Base-by-base conservation (phyloP, 106 monocot genomes). In the Dendrobium catenatum region DNA sequence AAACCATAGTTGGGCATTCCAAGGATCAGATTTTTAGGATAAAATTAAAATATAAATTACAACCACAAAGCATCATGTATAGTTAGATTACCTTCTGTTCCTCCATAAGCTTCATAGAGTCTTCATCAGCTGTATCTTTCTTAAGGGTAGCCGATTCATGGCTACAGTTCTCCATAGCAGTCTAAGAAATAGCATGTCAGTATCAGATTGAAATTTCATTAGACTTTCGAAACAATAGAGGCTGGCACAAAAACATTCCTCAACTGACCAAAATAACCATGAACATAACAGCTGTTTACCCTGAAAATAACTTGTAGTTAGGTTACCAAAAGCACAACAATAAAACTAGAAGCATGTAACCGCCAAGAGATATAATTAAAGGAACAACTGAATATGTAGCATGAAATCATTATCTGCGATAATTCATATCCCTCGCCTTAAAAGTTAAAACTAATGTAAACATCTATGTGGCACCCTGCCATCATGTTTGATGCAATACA, bases 71-170 rank as follows among this genome's bases (percentile, higher is more conserved):
- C 48, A 76, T 51, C 5, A 76, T 75, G 26, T 44, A 75, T 42
- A 75, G 8, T 15, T 64, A 79, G 22, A 51, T 81, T 56, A 96
- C 96, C 96, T 94, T 92, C 13, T 96, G 96, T 31, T 90, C 90
- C 79, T 92, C 94, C 49, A 92, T 47, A 17, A 96, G 85, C 79
- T 77, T 94, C 66, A 88, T 42, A 47, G 94, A 90, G 67, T 92
- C 89, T 84, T 87, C 86, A 78, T 96, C 92, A 80, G 94, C 89
- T 81, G 83, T 89, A 77, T 86, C 76, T 84, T 90, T 92, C 82
- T 85, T 90, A 67, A 83, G 85, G 58, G 85, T 81, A 80, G 96
- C 91, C 77, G 87, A 64, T 75, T 93, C 88, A 46, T 86, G 89
- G 17, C 86, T 85, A 77, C 68, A 86, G 75, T 87, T 88, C 76